phyloP scores from a whole-genome alignment of 2,329 filamentous ascomycete species.

The Zarea fungicola region DNA sequence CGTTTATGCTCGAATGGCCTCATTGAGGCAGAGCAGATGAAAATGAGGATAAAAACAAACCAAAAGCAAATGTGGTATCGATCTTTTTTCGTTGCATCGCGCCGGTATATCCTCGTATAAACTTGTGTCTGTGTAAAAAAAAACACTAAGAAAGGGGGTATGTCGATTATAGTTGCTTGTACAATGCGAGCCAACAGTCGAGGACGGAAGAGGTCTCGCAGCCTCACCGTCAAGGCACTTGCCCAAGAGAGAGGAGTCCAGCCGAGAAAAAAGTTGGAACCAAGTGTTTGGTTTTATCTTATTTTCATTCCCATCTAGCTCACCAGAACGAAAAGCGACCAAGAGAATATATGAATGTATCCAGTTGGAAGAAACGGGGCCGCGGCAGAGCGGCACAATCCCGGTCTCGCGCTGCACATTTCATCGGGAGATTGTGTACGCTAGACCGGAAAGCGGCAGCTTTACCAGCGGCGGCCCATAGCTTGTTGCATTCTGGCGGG shows the following conservation, averaged over 20 bases:
- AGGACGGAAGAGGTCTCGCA: slow-evolving; percentile 6
- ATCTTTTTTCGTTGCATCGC: slow-evolving; percentile 36
- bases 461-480: slow-evolving; percentile 51
- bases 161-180: slow-evolving; percentile 47
- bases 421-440: slow-evolving; percentile 30
- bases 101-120: slow-evolving; percentile 32
- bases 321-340: slow-evolving; percentile 40
- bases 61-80: slow-evolving; percentile 41
- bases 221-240: slow-evolving; percentile 3
- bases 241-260: slow-evolving; percentile 28
- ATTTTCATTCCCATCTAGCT: slow-evolving; percentile 27
- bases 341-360: not conserved
- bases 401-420: slow-evolving; percentile 23
- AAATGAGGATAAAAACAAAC: slow-evolving; percentile 25
- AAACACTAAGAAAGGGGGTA: slow-evolving; percentile 26
- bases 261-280: slow-evolving; percentile 35
- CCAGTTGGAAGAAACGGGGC: slow-evolving; percentile 14
- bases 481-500: slow-evolving; percentile 56
- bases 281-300: slow-evolving; percentile 16
- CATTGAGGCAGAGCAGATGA: slow-evolving; percentile 27
- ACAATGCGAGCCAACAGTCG: slow-evolving; percentile 26
- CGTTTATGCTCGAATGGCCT: slow-evolving; percentile 40
- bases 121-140: slow-evolving; percentile 24
- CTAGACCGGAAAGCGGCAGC: slow-evolving; percentile 13
- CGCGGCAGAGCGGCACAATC: slow-evolving; percentile 23